Percentiles rank a stretch among this genome's conserved stretches.
Evolutionary conservation across 1,284 basidiomycete species (phyloP).

Genomic region (Schizophyllum amplum): DNA sequence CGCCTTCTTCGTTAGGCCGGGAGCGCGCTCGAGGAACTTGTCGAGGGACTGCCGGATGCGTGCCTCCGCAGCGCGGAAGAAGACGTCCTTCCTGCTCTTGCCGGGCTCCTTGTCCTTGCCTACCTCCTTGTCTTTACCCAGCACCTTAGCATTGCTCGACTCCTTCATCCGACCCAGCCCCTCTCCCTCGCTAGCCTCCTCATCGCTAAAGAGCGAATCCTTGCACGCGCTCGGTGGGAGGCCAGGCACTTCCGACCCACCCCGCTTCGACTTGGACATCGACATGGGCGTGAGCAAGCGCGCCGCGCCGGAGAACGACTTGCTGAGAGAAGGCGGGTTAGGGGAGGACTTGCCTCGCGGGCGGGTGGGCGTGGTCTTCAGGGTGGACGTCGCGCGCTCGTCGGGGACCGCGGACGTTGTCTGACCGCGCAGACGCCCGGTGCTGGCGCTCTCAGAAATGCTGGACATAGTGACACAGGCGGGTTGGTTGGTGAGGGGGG

Average conservation of each 20-base stretch:
- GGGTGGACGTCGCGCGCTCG: too few species aligned
- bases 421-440: neutral
- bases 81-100: neutral
- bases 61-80: neutral
- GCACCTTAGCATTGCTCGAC: too few species aligned
- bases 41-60: neutral
- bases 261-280: too few species aligned
- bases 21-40: neutral
- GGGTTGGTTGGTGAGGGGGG: too few species aligned
- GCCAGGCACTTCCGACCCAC: too few species aligned
- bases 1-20: neutral
- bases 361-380: neutral
- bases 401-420: neutral
- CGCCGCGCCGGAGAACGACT: neutral
- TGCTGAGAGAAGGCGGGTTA: neutral
- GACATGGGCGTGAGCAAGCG: neutral
- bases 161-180: too few species aligned
- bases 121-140: too few species aligned
- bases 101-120: neutral
- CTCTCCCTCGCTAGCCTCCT: too few species aligned
- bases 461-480: too few species aligned
- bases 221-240: too few species aligned
- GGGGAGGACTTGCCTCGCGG: neutral
- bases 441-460: neutral
- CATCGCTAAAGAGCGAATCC: too few species aligned